These are phyloP conservation scores for Sporothrix brasiliensis DNA, from an alignment of 2,329 filamentous ascomycete species.

Conservation along the genomic window DNA sequence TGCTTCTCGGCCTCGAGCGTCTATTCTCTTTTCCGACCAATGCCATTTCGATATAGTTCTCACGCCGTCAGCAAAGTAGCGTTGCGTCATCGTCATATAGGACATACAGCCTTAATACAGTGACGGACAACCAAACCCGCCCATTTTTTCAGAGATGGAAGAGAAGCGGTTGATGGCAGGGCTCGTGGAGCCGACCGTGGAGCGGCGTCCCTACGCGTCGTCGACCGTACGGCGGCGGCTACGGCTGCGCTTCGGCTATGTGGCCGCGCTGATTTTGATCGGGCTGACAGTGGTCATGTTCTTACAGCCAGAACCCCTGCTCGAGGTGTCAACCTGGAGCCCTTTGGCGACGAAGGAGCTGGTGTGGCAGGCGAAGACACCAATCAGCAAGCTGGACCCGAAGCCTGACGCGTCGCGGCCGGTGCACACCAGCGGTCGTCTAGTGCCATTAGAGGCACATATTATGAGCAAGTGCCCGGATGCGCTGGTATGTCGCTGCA, in stretches of 20 bases:
- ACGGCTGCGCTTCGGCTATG: slow-evolving; percentile 28
- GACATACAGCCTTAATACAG: neutral
- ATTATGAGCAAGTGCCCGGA: slow-evolving; percentile 99
- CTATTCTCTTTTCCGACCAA: neutral
- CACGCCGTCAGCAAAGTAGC: neutral
- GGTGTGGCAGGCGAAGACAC: slow-evolving; percentile 2
- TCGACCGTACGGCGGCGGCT: slow-evolving; percentile 16
- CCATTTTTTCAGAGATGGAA: slow-evolving; percentile 30
- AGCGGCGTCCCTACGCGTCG: neutral
- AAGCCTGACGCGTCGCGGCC: slow-evolving; percentile 23
- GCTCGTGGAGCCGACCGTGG: slow-evolving; percentile 15
- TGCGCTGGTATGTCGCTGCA: slow-evolving; percentile 57
- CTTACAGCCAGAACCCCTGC: slow-evolving; percentile 28
- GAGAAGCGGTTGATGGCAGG: slow-evolving; percentile 33
- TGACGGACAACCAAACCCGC: neutral
- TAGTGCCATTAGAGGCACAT: slow-evolving; percentile 85
- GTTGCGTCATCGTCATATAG: slow-evolving; percentile 21
- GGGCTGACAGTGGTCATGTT: slow-evolving; percentile 32
- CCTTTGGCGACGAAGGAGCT: slow-evolving; percentile 16
- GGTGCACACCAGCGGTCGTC: slow-evolving; percentile 35
- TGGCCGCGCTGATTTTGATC: slow-evolving; percentile 29
- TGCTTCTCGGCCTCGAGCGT: neutral
- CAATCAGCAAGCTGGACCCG: neutral
- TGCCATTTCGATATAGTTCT: slow-evolving; percentile 1
- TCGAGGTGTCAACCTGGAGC: slow-evolving; percentile 18